Evolutionary conservation across 2,329 filamentous ascomycete genomes (phyloP).

Genomic region (Penicillium sp.): DNA sequence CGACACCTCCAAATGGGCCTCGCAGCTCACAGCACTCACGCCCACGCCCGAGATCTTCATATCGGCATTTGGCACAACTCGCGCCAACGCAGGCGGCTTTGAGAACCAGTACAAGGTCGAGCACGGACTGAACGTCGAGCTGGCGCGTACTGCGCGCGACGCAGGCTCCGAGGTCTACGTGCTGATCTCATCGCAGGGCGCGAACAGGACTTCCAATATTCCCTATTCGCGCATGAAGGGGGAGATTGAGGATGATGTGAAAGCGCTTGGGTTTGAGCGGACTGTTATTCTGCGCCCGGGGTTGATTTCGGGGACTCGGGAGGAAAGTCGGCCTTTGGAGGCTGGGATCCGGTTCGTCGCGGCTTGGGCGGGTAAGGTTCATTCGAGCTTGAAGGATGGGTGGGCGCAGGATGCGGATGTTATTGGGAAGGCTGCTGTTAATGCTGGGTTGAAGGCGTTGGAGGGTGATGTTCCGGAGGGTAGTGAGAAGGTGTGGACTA

Average conservation of each 20-base stretch:
- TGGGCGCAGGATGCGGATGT: slow-evolving; percentile 70
- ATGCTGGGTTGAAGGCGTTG: slow-evolving; percentile 38
- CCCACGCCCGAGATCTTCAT: slow-evolving; percentile 63
- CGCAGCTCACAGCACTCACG: slow-evolving; percentile 52
- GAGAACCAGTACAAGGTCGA: slow-evolving; percentile 83
- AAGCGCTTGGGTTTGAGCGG: slow-evolving; percentile 68
- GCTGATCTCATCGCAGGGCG: slow-evolving; percentile 60
- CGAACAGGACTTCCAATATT: slow-evolving; percentile 51
- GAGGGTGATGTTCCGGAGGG: slow-evolving; percentile 38
- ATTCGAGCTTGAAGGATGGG: slow-evolving; percentile 55
- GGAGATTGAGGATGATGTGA: slow-evolving; percentile 75
- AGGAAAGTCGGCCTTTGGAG: slow-evolving; percentile 58
- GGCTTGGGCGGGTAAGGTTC: slow-evolving; percentile 52
- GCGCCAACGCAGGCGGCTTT: slow-evolving; percentile 67
- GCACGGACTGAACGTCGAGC: slow-evolving; percentile 74
- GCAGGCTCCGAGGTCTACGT: slow-evolving; percentile 71
- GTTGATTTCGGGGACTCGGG: slow-evolving; percentile 66
- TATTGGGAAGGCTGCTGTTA: slow-evolving; percentile 51
- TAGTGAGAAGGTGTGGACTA: slow-evolving; percentile 39
- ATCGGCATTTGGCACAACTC: slow-evolving; percentile 76
- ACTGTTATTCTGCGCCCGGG: slow-evolving; percentile 71
- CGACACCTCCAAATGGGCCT: slow-evolving; percentile 66
- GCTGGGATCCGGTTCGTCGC: slow-evolving; percentile 54
- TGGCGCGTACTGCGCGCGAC: slow-evolving; percentile 69
- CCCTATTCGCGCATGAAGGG: slow-evolving; percentile 71